Conservation (phyloP, 495 filamentous ascomycete species). For the Aspergillus olivimuriae region DNA sequence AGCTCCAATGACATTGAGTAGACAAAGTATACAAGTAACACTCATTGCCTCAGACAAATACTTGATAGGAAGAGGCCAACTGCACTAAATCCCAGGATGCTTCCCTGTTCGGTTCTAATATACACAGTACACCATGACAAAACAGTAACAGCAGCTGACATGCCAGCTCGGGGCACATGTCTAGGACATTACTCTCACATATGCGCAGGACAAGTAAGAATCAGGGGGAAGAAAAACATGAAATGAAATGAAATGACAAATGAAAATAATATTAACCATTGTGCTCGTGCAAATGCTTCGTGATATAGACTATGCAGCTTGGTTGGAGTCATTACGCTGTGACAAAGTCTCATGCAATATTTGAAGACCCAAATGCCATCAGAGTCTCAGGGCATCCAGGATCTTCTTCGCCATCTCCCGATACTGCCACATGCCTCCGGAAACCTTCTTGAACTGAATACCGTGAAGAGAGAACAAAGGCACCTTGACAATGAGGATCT, state of each 20-base stretch:
- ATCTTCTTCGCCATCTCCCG: slow-evolving; percentile 97
- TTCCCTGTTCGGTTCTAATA: slow-evolving; percentile 20
- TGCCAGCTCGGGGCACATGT: slow-evolving; percentile 21
- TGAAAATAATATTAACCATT: slow-evolving; percentile 12
- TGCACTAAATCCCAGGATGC: slow-evolving; percentile 12
- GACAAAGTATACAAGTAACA: slow-evolving; percentile 3
- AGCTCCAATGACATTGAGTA: too few relatives aligned
- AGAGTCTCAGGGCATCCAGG: slow-evolving; percentile 79
- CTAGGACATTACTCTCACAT: too few relatives aligned
- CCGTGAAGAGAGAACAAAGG: slow-evolving; percentile 89
- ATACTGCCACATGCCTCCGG: slow-evolving; percentile 96
- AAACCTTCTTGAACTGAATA: slow-evolving; percentile 96
- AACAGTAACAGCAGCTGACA: slow-evolving; percentile 13
- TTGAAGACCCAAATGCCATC: slow-evolving; percentile 10
- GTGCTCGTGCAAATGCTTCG: slow-evolving; percentile 31
- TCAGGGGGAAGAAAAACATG: slow-evolving; percentile 11
- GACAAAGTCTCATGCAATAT: not conserved
- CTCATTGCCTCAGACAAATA: too few relatives aligned
- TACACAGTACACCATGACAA: slow-evolving; percentile 31
- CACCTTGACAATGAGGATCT: slow-evolving; percentile 97
- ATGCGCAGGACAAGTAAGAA: slow-evolving; percentile 12
- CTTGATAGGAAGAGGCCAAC: slow-evolving; percentile 7
- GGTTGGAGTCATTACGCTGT: not conserved
- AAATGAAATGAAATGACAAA: slow-evolving; percentile 9
- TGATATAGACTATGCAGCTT: slow-evolving; percentile 13